These are phyloP conservation scores for Suillus cothurnatus DNA, from an alignment of 768 basidiomycete genomes.

Conservation along the genomic window DNA sequence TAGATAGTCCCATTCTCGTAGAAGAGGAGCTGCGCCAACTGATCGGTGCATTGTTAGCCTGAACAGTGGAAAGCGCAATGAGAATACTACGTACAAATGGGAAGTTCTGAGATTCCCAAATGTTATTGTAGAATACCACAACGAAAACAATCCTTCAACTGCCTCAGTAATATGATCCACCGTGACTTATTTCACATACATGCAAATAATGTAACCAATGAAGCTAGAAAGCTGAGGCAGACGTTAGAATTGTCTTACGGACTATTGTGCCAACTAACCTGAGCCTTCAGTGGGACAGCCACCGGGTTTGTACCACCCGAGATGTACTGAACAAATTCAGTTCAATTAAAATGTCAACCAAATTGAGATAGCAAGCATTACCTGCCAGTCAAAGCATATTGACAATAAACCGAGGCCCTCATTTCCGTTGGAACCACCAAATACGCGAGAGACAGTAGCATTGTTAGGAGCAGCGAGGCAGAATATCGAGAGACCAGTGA, in stretches of 20 bases:
- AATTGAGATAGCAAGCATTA: conserved; percentile 28
- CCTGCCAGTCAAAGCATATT: conserved; percentile 64
- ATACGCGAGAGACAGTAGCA: conserved; percentile 52
- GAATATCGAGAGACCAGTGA: conserved; percentile 59
- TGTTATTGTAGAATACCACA: conserved; percentile 47
- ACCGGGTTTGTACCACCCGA: conserved; percentile 43
- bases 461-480: conserved; percentile 54
- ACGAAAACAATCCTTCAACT: conserved; percentile 32
- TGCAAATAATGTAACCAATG: conserved; percentile 52
- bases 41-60: not conserved
- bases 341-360: conserved; percentile 45
- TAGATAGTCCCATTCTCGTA: conserved; percentile 55
- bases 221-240: conserved; percentile 42
- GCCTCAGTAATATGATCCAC: not conserved
- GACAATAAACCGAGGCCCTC: conserved; percentile 65
- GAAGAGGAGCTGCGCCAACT: conserved; percentile 43
- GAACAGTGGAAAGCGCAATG: conserved; percentile 13
- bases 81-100: conserved; percentile 52
- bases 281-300: conserved; percentile 55
- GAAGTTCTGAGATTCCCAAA: conserved; percentile 60
- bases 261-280: conserved; percentile 20
- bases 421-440: conserved; percentile 64
- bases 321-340: conserved; percentile 42
- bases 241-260: not conserved
- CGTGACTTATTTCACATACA: conserved; percentile 31